Evolutionary conservation across 2,329 filamentous ascomycete genomes (phyloP), one percentile per base, ranked within the genome.

Genomic region (Verticillium dahliae): DNA sequence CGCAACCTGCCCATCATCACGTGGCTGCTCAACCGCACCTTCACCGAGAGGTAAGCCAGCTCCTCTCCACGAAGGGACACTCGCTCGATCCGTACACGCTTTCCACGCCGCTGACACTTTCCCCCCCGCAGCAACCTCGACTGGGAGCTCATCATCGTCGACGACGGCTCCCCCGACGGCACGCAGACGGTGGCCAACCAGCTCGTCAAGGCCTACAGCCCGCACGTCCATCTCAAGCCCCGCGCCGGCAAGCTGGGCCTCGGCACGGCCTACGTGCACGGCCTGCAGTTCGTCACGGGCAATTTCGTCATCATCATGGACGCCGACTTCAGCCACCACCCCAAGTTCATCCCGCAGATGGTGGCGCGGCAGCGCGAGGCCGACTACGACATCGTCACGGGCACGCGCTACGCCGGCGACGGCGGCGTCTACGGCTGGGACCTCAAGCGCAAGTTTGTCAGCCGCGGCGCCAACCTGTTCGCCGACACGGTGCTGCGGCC

Each of bases 261-360:
- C 58, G 94, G 94, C 68, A 97, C 94, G 2, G 94, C 94, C 57
- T 98, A 98, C 79, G 91, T 97, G 45, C 93, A 97, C 77, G 94
- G 94, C 59, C 84, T 99, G 63, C 86, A 97, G 75, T 98, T 90
- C 74, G 90, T 85, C 31, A 92, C 88, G 27, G 95, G 95, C 70
- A 97, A 96, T 84, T 98, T 88, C 73, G 91, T 99, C 74, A 91
- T 99, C 82, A 99, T 99, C 84, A 99, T 99, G 95, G 95, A 99
- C 81, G 95, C 96, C 78, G 95, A 99, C 80, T 99, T 99, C 84
- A 92, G 87, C 69, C 95, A 99, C 81, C 95, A 99, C 82, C 95
- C 95, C 73, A 99, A 98, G 80, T 99, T 98, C 85, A 97, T 99
- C 77, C 88, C 93, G 60, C 83, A 89, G 73, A 98, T 99, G 92